Evolutionary conservation across 306 rosid species (phyloP), one percentile per base, ranked within the genome.

Genomic region (Begonia fuchsioides): DNA sequence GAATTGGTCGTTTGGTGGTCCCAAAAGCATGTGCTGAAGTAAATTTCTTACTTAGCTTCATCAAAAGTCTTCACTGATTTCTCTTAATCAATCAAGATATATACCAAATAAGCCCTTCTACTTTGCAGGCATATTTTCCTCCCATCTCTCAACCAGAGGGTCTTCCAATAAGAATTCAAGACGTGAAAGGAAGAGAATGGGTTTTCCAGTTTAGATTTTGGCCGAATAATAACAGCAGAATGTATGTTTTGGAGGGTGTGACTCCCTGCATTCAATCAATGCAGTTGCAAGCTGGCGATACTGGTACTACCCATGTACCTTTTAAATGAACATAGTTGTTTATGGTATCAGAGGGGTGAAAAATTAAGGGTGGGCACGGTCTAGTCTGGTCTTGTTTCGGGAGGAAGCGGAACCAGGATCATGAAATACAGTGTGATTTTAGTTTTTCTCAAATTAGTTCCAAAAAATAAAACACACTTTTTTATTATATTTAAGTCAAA

Each of bases 1-100:
- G 98, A 60, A 90, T 90, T 69, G 98, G 98, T 60, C 94, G 98
- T 55, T 60, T 90, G 69, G 95, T 90, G 64, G 82, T 90, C 66
- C 98, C 98, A 39, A 90, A 90, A 79, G 98, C 98, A 35, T 90
- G 98, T 64, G 98, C 98, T 47, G 98, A 90, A 61, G 98, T 90
- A 75, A 62, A 10, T 41, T 41, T 41, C n/a, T 10, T n/a, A 41
- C 12, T 57, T 64, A 47, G 35, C 57, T 44, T 40, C 10, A 52
- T 26, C 47, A 53, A 16, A 17, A 13, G 43, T 41, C 32, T n/a
- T n/a, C 12, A 3, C 12, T 50, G 15, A 18, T n/a, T 46, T 40
- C 35, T 26, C 35, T 8, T 26, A 26, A 0, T 26, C 35, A 26
- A 26, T 26, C 35, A 26, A 26, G 35, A 26, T 26, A 26, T 26